Evolutionary conservation across 352 stramenopile species (phyloP).

Genomic region (Pythium phragmitis): DNA sequence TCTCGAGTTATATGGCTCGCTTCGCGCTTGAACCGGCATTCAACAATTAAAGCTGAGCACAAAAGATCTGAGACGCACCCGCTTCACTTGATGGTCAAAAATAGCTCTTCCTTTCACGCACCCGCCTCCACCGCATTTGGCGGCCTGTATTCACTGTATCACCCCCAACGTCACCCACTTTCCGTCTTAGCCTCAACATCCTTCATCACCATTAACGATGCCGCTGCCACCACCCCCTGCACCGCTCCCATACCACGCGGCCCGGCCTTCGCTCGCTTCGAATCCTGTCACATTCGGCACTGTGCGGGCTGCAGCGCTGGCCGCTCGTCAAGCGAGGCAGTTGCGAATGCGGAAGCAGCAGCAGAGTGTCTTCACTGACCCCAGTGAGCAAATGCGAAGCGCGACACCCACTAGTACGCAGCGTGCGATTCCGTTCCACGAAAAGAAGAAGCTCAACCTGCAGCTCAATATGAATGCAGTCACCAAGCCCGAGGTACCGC

Average conservation of each 20-base stretch:
- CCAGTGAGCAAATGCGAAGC: slow-evolving; percentile 1
- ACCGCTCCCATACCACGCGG: slow-evolving; percentile 1
- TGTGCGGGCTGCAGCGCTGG: slow-evolving; percentile 46
- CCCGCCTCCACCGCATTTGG: background rate
- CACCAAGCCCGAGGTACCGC: slow-evolving; percentile 32
- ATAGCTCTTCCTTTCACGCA: background rate
- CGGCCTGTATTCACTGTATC: background rate
- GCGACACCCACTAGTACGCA: slow-evolving; percentile 2
- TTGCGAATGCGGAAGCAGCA: slow-evolving; percentile 33
- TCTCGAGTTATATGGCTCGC: slow-evolving; percentile 57
- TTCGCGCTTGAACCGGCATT: slow-evolving; percentile 47
- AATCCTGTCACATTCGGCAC: slow-evolving; percentile 24
- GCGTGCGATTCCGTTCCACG: slow-evolving; percentile 22
- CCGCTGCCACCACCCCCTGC: slow-evolving; percentile 1
- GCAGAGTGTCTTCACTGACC: background rate
- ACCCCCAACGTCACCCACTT: background rate
- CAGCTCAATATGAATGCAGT: slow-evolving; percentile 49
- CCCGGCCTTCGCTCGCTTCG: slow-evolving; percentile 13
- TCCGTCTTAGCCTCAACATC: background rate
- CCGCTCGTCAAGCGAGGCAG: slow-evolving; percentile 46
- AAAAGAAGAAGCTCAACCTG: slow-evolving; percentile 56
- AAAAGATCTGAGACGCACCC: too few species aligned
- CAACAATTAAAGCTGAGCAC: slow-evolving; percentile 30
- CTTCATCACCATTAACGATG: slow-evolving; percentile 2
- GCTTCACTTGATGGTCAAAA: background rate